Evolutionary conservation across 108 stramenopile species (phyloP), one percentile per base, ranked within the genome.

Genomic region (Pseudonitzschia delicatissima): DNA sequence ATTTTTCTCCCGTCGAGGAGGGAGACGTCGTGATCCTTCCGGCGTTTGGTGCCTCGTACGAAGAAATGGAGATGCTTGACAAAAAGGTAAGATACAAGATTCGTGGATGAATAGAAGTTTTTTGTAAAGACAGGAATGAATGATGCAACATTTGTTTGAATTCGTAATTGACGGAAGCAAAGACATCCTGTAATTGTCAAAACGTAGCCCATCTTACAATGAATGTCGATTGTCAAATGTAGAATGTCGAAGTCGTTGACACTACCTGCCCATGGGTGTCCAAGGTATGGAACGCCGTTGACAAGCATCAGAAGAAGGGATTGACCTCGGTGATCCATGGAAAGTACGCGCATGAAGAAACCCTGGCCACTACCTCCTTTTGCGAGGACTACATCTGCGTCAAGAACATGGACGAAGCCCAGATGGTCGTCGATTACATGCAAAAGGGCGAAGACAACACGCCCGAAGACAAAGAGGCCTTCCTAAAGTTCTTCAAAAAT

Each of bases 261-360:
- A 96, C 97, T 4, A 98, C 97, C 25, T 98, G 97, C 74, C 95
- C 97, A n/a, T 98, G 97, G 97, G 97, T 98, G 18, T 84, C 85
- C 65, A 98, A 98, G 78, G 97, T 98, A 44, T 98, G 97, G 97
- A 98, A 96, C 76, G 87, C 94, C 21, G 96, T 98, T 17, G 96
- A 96, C 68, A 82, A 72, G 66, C 97, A 98, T 67, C 91, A 92
- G 55, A 74, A 73, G 49, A 79, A 88, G 73, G 90, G 90, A 21
- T 66, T 91, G 71, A 95, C 96, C 6, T 82, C 83, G 39, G 71
- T 98, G 53, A 98, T 98, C 68, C 97, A 98, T 74, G 97, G 97
- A 33, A 96, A 96, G 73, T 96, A 94, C 62, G 90, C 64, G 0
- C 97, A 98, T 68, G 97, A 98, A 73, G 97, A 98, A 79, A 96